Evolutionary conservation across 164 flowering plant species (phyloP).

Genomic region (Chimonanthus praecox): DNA sequence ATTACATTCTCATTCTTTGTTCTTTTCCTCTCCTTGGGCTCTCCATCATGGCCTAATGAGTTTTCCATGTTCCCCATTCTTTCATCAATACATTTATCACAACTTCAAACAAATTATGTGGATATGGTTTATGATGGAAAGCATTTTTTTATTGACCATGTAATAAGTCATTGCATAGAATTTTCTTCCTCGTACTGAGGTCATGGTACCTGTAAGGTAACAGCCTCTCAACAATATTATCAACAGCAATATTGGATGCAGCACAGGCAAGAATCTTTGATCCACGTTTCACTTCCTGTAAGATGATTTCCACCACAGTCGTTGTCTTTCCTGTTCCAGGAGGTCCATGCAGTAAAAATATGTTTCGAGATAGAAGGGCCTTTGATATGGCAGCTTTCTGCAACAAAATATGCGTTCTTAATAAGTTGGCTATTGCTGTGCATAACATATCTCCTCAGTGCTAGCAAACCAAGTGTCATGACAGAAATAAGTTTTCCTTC

Average conservation of each 20-base stretch:
- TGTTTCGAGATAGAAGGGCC: constrained; percentile 80
- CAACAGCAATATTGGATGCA: constrained; percentile 99
- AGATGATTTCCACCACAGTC: constrained; percentile 90
- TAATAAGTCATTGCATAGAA: background rate
- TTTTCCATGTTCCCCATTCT: no score
- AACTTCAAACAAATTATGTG: no score
- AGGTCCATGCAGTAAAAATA: constrained; percentile 96
- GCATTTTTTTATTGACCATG: background rate
- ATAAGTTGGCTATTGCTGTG: background rate
- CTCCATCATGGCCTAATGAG: no score
- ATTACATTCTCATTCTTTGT: no score
- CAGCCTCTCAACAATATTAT: constrained; percentile 97
- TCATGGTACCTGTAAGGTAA: constrained; percentile 67
- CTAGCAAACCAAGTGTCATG: background rate
- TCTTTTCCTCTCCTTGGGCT: no score
- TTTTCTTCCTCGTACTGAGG: background rate
- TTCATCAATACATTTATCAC: no score
- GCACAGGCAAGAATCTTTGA: constrained; percentile 98
- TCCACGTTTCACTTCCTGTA: constrained; percentile 98
- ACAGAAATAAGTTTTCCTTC: no score
- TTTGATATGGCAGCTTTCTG: constrained; percentile 87
- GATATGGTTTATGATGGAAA: no score
- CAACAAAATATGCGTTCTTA: background rate
- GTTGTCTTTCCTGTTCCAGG: constrained; percentile 99
- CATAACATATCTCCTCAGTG: background rate